phyloP scores from a whole-genome alignment of 345 rosid genomes.

The Gossypium raimondii region DNA sequence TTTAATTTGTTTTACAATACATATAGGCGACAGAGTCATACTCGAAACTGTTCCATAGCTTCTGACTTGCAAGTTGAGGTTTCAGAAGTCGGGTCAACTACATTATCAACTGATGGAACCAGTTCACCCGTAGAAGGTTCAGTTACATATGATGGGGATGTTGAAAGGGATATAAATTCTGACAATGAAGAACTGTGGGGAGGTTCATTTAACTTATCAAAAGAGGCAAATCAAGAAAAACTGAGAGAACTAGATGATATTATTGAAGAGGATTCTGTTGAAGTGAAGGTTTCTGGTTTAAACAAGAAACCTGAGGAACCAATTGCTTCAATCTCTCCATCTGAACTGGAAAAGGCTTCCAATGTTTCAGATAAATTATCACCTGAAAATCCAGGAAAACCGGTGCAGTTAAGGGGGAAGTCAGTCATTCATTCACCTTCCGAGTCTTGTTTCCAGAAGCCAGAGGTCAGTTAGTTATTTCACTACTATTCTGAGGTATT shows the following conservation, averaged over 20 bases:
- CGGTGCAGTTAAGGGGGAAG: conserved; percentile 2
- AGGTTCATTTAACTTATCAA: conserved; percentile 30
- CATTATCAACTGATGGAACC: conserved; percentile 47
- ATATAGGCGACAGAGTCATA: conserved; percentile 37
- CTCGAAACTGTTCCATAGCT: conserved; percentile 59
- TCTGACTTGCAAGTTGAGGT: conserved; percentile 96
- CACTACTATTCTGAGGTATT: background rate
- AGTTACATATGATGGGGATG: conserved; percentile 45
- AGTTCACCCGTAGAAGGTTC: conserved; percentile 52
- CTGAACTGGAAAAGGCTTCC: conserved; percentile 13
- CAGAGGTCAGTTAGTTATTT: conserved; percentile 37
- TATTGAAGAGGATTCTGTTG: conserved; percentile 11
- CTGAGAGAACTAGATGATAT: conserved; percentile 19
- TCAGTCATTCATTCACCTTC: conserved; percentile 10
- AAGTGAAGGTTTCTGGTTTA: conserved; percentile 11
- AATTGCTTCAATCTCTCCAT: conserved; percentile 15
- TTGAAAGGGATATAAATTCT: conserved; percentile 34
- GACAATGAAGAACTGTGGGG: conserved; percentile 49
- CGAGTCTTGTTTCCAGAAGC: conserved; percentile 20
- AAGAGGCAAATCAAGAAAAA: conserved; percentile 25
- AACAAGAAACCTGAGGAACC: conserved; percentile 22
- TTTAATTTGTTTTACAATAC: conserved; percentile 35
- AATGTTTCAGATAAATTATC: conserved; percentile 8
- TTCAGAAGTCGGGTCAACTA: conserved; percentile 76
- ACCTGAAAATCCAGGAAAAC: conserved; percentile 14